These are phyloP conservation scores for Ustilago sp. DNA, from an alignment of 1,284 basidiomycete species.

Conservation along the genomic window DNA sequence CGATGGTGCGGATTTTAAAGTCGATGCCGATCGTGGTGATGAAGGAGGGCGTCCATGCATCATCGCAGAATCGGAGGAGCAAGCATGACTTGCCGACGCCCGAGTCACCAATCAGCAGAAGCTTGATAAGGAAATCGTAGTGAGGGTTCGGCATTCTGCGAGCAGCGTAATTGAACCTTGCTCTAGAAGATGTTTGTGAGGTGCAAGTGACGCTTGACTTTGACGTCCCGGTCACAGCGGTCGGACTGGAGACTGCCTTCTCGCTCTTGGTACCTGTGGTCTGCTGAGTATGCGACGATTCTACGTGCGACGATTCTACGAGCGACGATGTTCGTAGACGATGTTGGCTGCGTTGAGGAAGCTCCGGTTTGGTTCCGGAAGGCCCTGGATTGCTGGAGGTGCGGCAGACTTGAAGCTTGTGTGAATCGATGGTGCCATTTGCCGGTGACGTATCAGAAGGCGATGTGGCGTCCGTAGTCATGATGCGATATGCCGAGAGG, in stretches of 20 bases:
- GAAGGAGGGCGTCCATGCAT: constrained; percentile 99
- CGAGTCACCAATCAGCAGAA: constrained; percentile 63
- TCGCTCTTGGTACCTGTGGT: background rate
- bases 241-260: background rate
- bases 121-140: constrained; percentile 67
- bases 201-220: background rate
- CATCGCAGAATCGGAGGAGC: constrained; percentile 97
- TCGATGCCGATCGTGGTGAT: constrained; percentile 93
- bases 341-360: constrained; percentile 37
- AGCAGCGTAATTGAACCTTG: constrained; percentile 8
- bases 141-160: constrained; percentile 66
- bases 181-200: constrained; percentile 2
- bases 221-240: background rate
- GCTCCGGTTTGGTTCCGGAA: constrained; percentile 18
- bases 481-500: background rate
- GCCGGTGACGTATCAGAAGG: background rate
- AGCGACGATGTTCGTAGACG: constrained; percentile 22
- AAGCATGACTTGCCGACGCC: constrained; percentile 95
- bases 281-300: background rate
- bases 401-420: background rate
- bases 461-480: background rate
- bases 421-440: background rate
- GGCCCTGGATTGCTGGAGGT: constrained; percentile 8
- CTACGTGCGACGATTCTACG: constrained; percentile 18
- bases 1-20: constrained; percentile 86